These are phyloP conservation scores for Candida taoyuanica DNA, from an alignment of 805 yeast species.

Conservation along the genomic window DNA sequence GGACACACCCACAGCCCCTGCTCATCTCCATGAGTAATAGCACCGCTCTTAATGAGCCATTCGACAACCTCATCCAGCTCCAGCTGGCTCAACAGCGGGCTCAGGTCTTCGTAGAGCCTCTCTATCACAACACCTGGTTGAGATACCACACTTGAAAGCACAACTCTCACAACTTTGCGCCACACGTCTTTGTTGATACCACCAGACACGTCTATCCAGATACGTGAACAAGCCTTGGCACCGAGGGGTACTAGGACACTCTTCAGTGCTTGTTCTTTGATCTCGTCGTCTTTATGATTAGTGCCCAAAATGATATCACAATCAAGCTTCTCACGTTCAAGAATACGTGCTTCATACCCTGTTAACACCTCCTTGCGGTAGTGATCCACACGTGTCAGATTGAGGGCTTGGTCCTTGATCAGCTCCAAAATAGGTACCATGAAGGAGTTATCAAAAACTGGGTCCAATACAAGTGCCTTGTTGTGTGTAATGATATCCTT, in stretches of 20 bases:
- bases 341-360: constrained; percentile 71
- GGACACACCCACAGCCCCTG: constrained; percentile 41
- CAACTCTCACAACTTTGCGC: constrained; percentile 46
- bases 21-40: constrained; percentile 30
- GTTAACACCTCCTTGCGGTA: constrained; percentile 42
- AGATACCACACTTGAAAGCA: constrained; percentile 42
- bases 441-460: constrained; percentile 54
- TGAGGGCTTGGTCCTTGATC: constrained; percentile 38
- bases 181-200: constrained; percentile 55
- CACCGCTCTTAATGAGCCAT: constrained; percentile 43
- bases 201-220: constrained; percentile 72
- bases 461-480: constrained; percentile 52
- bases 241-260: constrained; percentile 49
- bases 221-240: constrained; percentile 54
- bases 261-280: constrained; percentile 11
- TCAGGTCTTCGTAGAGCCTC: constrained; percentile 21
- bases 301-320: constrained; percentile 51
- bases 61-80: constrained; percentile 37
- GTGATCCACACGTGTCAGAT: constrained; percentile 51
- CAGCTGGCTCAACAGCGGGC: constrained; percentile 13
- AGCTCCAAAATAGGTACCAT: constrained; percentile 59
- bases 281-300: background rate
- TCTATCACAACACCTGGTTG: constrained; percentile 48
- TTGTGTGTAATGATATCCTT: constrained; percentile 36
- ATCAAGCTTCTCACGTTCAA: constrained; percentile 62